Evolutionary conservation across 441 rosid genomes (phyloP), one percentile per base, ranked within the genome.

Genomic region (Dalechampia spathulata): DNA sequence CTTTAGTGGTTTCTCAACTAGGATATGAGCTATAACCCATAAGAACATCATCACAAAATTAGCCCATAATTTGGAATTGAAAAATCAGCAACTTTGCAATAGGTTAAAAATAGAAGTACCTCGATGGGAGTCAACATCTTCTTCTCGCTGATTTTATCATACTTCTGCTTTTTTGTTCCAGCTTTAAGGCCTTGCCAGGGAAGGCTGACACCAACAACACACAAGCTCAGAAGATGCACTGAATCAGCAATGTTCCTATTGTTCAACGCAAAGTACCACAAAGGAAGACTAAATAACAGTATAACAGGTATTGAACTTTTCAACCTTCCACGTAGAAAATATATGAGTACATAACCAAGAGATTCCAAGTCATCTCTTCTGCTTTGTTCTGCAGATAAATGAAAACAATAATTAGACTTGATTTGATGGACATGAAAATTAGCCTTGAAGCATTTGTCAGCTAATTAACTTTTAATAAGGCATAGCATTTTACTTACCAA

Each of bases 101-200:
- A 40, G 52, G 32, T 55, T 19, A 57, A 41, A 49, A 43, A 17
- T 12, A 25, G 47, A n/a, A 55, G 23, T 69, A 82, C 96, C 91
- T 83, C 94, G 20, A 83, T 76, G 1, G 94, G 74, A 62, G 94
- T 88, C 38, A 76, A 72, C 61, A 83, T 74, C 74, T 88, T 88
- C 80, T 79, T 88, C 57, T 88, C 96, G 51, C 94, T 81, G 64
- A 88, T 88, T 66, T 72, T 81, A 63, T 88, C 91, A 52, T 88
- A 88, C 48, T 85, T 88, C 71, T 88, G 94, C 78, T 77, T 85
- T 75, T 85, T 88, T n/a, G 87, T 88, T 52, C 94, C 90, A 0
- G 90, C 96, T 63, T 73, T 87, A 57, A 88, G 70, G 21, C 96
- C 88, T 68, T 88, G 96, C 94, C 96, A 88, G 8, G 94, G 91